A percentile compares a stretch with the other conserved stretches of the same genome.
phyloP scores from a whole-genome alignment of 176 grass and related monocot genomes.

The Triticum turgidum region DNA sequence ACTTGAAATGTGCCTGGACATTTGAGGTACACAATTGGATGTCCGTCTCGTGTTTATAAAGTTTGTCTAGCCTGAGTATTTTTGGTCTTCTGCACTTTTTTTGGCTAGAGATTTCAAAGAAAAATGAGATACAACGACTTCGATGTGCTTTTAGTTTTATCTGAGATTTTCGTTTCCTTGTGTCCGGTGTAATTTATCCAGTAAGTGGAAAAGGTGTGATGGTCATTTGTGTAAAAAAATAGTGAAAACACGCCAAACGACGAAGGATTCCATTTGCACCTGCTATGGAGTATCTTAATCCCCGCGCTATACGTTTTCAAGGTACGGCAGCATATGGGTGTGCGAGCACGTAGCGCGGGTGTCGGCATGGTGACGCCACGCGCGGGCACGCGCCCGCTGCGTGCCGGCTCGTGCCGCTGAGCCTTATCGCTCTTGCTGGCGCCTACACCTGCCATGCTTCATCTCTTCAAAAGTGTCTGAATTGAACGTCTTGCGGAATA shows the following conservation, averaged over 20 bases:
- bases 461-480: not conserved
- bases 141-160: too few relatives aligned
- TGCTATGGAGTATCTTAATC: not conserved
- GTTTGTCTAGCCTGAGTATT: too few relatives aligned
- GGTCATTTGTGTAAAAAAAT: not conserved
- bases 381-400: not conserved
- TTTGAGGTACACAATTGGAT: too few relatives aligned
- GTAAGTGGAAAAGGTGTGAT: not conserved
- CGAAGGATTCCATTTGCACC: not conserved
- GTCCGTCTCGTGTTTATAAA: too few relatives aligned
- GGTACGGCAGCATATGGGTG: not conserved
- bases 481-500: too few relatives aligned
- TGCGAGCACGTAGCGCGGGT: not conserved
- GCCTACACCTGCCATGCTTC: not conserved
- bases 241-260: not conserved
- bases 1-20: too few relatives aligned
- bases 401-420: slow-evolving; percentile 17
- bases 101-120: too few relatives aligned
- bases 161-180: too few relatives aligned
- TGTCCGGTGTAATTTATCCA: not conserved
- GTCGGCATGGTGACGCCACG: slow-evolving; percentile 8
- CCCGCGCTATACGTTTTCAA: not conserved
- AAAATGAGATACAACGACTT: too few relatives aligned
- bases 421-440: not conserved
- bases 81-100: too few relatives aligned